A percentile compares a stretch with the other conserved stretches of the same genome.
Conservation (phyloP, 805 yeast species). For the Candida ulmi region DNA sequence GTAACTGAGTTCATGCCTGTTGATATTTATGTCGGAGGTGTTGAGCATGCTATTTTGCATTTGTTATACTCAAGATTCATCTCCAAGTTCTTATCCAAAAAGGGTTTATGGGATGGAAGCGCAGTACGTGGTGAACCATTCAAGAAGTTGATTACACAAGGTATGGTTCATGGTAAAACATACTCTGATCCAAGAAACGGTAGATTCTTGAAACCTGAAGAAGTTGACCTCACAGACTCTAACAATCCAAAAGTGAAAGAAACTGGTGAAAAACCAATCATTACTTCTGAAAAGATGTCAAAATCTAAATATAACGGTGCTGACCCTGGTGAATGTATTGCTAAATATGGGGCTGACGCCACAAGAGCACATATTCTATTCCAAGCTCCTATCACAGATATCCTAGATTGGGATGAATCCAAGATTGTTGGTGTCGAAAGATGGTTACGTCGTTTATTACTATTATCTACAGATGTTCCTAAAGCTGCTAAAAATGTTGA, state of each 20-base stretch:
- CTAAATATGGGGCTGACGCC: constrained; percentile 84
- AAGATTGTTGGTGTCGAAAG: constrained; percentile 85
- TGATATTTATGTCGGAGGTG: constrained; percentile 89
- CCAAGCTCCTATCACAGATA: constrained; percentile 83
- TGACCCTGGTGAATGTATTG: constrained; percentile 76
- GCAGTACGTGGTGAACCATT: constrained; percentile 72
- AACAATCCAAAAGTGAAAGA: constrained; percentile 39
- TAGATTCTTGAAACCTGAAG: constrained; percentile 73
- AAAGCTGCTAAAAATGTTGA: constrained; percentile 1
- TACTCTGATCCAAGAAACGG: constrained; percentile 67
- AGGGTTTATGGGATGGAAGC: constrained; percentile 65
- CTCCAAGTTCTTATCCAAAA: constrained; percentile 65
- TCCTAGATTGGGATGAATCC: constrained; percentile 83
- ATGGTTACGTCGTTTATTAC: constrained; percentile 66
- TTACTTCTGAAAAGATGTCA: constrained; percentile 89
- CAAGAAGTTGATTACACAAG: constrained; percentile 77
- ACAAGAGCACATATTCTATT: constrained; percentile 89
- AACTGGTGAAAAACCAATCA: constrained; percentile 44
- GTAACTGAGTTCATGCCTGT: constrained; percentile 68
- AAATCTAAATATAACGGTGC: constrained; percentile 94
- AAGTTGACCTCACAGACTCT: constrained; percentile 43
- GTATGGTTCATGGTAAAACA: constrained; percentile 97
- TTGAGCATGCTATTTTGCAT: constrained; percentile 95
- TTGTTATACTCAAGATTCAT: constrained; percentile 81
- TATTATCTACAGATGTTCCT: constrained; percentile 15